Base-by-base conservation (phyloP, 2,329 filamentous ascomycete genomes). In the Fusarium sambucinum region DNA sequence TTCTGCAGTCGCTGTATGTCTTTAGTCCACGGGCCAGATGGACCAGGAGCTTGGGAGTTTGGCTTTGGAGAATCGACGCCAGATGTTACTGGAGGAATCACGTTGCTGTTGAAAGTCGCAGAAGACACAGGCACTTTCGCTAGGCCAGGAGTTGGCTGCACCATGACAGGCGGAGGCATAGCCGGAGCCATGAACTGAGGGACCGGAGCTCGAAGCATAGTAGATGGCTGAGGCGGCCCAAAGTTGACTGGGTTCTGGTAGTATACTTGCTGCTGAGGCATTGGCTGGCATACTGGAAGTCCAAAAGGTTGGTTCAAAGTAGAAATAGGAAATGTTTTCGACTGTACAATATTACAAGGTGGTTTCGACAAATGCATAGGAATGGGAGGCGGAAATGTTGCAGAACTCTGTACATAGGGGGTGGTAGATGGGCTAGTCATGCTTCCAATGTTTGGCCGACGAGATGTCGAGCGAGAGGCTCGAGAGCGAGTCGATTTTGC, bases 1-100 rank as follows among this genome's bases (percentile, higher is more conserved):
- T 45, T 63, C 55, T 79, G 77, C 14, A 79, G 66, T 10, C 53
- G 51, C 29, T 73, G 68, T 19, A 79, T 41, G 6, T 76, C 62
- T 19, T 66, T 67, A 19, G 63, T 48, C 52, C 66, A 62, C 3
- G 57, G 48, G 2, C 54, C 66, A n/a, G 71, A 59, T 16, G 3
- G 4, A 8, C 32, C 27, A 14, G 13, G 9, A 17, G 21, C 30
- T 32, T 53, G 40, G 21, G 44, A 33, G 45, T 17, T 35, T 12
- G 44, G 32, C 9, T 54, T 40, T 23, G 27, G 14, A 19, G 42
- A 12, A 9, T 6, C 21, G 13, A 23, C 29, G 10, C n/a, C 17
- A 5, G 23, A 42, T 13, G 53, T 23, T 21, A 17, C 29, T 30
- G 41, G n/a, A 8, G 47, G 38, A 6, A 17, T 23, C 16, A n/a